phyloP scores from a whole-genome alignment of 805 yeast species.

The Candida hungchunana region DNA sequence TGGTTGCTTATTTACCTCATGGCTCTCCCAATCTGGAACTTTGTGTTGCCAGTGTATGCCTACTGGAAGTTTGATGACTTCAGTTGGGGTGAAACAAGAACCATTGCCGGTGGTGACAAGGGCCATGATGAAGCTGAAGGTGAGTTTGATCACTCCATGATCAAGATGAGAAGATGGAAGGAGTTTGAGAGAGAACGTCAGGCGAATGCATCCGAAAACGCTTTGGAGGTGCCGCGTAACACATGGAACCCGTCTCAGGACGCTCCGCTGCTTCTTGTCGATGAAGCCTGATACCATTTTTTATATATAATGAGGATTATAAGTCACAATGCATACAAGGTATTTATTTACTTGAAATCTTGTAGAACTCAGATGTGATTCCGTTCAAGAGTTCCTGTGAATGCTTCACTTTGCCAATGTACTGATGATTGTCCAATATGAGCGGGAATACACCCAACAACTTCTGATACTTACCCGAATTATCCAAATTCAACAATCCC shows the following conservation, averaged over 20 bases:
- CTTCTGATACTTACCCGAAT: constrained; percentile 5
- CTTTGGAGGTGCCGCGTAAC: constrained; percentile 23
- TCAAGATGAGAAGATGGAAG: constrained; percentile 90
- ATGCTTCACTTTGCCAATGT: constrained; percentile 14
- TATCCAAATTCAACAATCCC: constrained; percentile 1
- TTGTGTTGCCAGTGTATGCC: constrained; percentile 79
- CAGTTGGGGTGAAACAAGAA: constrained; percentile 94
- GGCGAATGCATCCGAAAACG: constrained; percentile 4
- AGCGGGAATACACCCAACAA: constrained; percentile 21
- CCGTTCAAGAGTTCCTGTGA: constrained; percentile 18
- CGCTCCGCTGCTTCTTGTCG: constrained; percentile 12
- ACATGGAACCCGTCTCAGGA: constrained; percentile 27
- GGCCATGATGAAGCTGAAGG: constrained; percentile 71
- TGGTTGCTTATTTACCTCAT: constrained; percentile 77
- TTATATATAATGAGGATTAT: background rate
- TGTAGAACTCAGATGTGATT: constrained; percentile 24
- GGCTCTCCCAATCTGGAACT: constrained; percentile 93
- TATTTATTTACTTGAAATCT: constrained; percentile 15
- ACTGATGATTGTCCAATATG: constrained; percentile 23
- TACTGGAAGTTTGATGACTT: constrained; percentile 96
- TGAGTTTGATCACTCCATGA: constrained; percentile 85
- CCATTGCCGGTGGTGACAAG: constrained; percentile 66
- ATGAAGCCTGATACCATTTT: constrained; percentile 5
- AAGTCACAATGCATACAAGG: too few species aligned
- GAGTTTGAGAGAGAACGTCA: constrained; percentile 73